phyloP scores from a whole-genome alignment of 805 yeast species.

The Nakazawaea wickerhamii region DNA sequence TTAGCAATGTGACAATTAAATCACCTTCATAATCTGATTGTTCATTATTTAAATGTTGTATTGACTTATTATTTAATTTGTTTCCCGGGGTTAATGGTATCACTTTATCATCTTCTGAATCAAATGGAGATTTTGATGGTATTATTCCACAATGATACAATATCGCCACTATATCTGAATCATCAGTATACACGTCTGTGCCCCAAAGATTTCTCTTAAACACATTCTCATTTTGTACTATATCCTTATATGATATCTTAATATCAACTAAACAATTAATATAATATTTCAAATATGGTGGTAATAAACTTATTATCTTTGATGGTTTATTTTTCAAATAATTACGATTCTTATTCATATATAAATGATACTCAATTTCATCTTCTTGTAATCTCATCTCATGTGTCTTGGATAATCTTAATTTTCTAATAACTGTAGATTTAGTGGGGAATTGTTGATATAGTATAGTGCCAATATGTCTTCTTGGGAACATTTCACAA shows the following conservation, averaged over 20 bases:
- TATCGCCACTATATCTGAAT: slow-evolving; percentile 75
- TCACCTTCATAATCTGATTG: slow-evolving; percentile 31
- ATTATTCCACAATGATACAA: slow-evolving; percentile 72
- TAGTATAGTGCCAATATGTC: slow-evolving; percentile 47
- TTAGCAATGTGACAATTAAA: slow-evolving; percentile 48
- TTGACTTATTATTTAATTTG: slow-evolving; percentile 23
- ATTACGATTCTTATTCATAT: slow-evolving; percentile 11
- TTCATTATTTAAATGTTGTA: slow-evolving; percentile 26
- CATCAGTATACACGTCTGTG: slow-evolving; percentile 88
- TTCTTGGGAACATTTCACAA: slow-evolving; percentile 38
- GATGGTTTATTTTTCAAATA: slow-evolving; percentile 26
- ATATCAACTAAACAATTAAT: slow-evolving; percentile 49
- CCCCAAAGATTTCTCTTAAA: slow-evolving; percentile 75
- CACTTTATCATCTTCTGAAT: slow-evolving; percentile 27
- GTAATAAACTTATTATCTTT: slow-evolving; percentile 26
- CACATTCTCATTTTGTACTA: slow-evolving; percentile 35
- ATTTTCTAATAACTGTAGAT: slow-evolving; percentile 24
- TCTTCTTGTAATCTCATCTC: slow-evolving; percentile 15
- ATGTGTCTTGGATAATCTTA: slow-evolving; percentile 19
- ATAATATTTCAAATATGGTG: slow-evolving; percentile 27
- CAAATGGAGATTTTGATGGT: slow-evolving; percentile 28
- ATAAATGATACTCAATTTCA: slow-evolving; percentile 9
- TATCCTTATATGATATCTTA: slow-evolving; percentile 44
- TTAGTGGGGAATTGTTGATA: slow-evolving; percentile 55
- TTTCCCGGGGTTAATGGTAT: slow-evolving; percentile 37